Evolutionary conservation across 495 filamentous ascomycete species (phyloP).

Genomic region (Neurospora sp.): DNA sequence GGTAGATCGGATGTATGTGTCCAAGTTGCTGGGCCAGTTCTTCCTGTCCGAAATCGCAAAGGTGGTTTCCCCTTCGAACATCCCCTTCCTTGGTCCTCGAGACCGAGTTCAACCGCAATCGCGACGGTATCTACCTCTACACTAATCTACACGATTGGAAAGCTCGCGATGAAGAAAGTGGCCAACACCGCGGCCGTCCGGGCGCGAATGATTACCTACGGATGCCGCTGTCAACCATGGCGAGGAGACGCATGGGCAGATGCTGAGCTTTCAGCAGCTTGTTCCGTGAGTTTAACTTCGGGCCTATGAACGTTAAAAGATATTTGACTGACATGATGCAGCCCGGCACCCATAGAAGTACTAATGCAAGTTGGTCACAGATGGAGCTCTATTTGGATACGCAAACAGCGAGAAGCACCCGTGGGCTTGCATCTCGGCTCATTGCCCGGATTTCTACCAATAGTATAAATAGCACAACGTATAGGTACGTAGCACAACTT

Average conservation of each 20-base stretch:
- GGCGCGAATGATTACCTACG: constrained; percentile 24
- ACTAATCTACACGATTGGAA: background rate
- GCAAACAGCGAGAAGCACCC: no score
- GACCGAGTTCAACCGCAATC: constrained; percentile 26
- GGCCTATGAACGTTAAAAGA: background rate
- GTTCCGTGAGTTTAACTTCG: constrained; percentile 23
- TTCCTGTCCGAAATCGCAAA: constrained; percentile 22
- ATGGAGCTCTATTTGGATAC: no score
- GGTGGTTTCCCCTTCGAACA: constrained; percentile 21
- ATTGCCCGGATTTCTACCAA: no score
- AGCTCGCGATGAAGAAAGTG: constrained; percentile 2
- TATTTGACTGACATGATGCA: background rate
- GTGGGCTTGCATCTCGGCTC: no score
- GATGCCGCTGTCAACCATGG: constrained; percentile 28
- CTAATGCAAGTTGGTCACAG: no score
- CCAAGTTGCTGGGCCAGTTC: constrained; percentile 30
- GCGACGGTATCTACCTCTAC: no score
- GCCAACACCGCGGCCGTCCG: constrained; percentile 21
- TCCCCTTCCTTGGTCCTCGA: constrained; percentile 30
- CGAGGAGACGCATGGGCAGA: constrained; percentile 32
- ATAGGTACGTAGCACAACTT: no score
- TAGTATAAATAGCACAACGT: no score
- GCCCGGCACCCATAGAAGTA: background rate
- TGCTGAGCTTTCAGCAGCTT: constrained; percentile 26
- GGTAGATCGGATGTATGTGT: constrained; percentile 18